Base-by-base conservation (phyloP, 2,329 filamentous ascomycete genomes). In the Elsinoe ampelina region DNA sequence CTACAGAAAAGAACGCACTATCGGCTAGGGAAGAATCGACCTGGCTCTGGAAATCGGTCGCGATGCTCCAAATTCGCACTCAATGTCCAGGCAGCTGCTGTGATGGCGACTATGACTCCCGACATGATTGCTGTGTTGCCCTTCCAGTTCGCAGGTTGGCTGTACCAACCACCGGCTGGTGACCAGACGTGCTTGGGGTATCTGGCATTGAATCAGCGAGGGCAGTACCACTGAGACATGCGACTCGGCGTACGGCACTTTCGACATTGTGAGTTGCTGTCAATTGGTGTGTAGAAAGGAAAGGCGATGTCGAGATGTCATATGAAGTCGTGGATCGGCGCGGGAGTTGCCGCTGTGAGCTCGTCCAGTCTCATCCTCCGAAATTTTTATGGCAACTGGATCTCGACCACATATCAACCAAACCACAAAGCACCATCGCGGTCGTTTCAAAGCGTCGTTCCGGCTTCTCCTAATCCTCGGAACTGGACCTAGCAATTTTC, bases 121-220 rank as follows among this genome's bases (percentile, higher is more conserved):
- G 81, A 81, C 69, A 90, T 83, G 63, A 93, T 78, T 57, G 85
- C 79, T 4, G 93, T 98, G 78, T 98, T 98, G 67, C 77, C 76
- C 72, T 87, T 93, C 93, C 93, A 98, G 80, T 98, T 98, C 64
- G 81, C 79, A 55, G 93, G 93, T 72, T 95, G 92, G 56, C 86
- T 77, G 75, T 98, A 98, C 93, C 93, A 98, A 75, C 93, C 93
- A 80, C 93, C 93, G 63, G 92, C 80, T 61, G 93, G 93, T 69
- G 93, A 97, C 93, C 93, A 98, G 80, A 98, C 89, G 80, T 98
- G 92, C 80, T 95, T 96, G 73, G 90, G 91, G 76, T 95, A 95
- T 70, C 89, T 95, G 67, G 47, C 57, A 67, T 61, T 51, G 20
- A 41, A 58, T 58, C 54, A 56, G 41, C 22, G 13, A 36, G 5